Percentiles rank a stretch among this genome's conserved stretches.
Conservation (phyloP, 169 alveolate genomes). For the Eimeria falciformis region DNA sequence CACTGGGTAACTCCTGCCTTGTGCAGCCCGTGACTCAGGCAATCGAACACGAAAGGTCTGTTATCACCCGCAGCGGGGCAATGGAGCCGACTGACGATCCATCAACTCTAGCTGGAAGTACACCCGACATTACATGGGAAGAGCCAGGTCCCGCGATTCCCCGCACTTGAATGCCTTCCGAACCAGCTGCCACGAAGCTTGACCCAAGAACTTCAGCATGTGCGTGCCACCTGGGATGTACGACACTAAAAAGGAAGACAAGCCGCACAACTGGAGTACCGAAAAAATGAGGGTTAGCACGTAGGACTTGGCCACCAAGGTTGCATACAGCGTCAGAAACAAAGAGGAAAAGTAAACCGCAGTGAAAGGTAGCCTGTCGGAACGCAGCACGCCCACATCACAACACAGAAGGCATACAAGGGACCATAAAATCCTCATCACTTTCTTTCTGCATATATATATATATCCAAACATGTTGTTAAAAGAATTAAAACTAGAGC, state of each 20-base stretch:
- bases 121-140: slow-evolving; percentile 56
- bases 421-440: not conserved
- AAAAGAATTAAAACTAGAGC: not conserved
- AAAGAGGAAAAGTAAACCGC: slow-evolving; percentile 80
- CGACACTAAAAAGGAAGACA: slow-evolving; percentile 82
- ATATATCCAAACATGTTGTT: not conserved
- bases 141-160: slow-evolving; percentile 72
- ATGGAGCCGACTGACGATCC: not conserved
- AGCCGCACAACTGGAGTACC: slow-evolving; percentile 81
- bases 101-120: not conserved
- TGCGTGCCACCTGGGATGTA: slow-evolving; percentile 84
- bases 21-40: slow-evolving; percentile 2
- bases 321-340: slow-evolving; percentile 82
- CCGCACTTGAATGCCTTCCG: slow-evolving; percentile 74
- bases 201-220: slow-evolving; percentile 78
- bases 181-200: slow-evolving; percentile 75
- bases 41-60: not conserved
- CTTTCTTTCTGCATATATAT: not conserved
- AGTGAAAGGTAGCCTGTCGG: slow-evolving; percentile 82
- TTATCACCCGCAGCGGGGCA: too few species aligned
- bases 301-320: slow-evolving; percentile 81
- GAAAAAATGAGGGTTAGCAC: slow-evolving; percentile 82
- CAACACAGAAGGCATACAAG: not conserved
- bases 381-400: not conserved
- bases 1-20: not conserved